phyloP scores from a whole-genome alignment of 257 asterid species.

The Thymus quinquecostatus region DNA sequence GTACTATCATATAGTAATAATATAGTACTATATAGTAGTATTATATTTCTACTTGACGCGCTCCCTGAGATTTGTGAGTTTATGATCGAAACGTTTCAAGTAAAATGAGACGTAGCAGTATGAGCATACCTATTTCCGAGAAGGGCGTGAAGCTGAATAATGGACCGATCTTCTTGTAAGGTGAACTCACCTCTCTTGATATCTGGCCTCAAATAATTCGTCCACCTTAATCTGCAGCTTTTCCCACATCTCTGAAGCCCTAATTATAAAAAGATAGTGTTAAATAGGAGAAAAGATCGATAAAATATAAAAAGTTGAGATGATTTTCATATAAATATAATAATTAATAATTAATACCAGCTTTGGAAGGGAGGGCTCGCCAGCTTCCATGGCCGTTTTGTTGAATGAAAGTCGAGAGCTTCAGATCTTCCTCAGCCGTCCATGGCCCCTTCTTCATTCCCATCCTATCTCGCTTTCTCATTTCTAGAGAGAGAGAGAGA shows the following conservation, averaged over 20 bases:
- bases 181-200: constrained; percentile 29
- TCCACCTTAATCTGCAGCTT: constrained; percentile 32
- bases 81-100: too few relatives aligned
- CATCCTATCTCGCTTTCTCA: background rate
- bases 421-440: background rate
- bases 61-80: too few relatives aligned
- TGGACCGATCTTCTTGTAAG: constrained; percentile 21
- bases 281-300: background rate
- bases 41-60: too few relatives aligned
- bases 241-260: constrained; percentile 28
- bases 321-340: too few relatives aligned
- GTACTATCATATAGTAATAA: too few relatives aligned
- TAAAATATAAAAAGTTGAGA: background rate
- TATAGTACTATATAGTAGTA: too few relatives aligned
- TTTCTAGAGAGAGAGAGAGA: too few relatives aligned
- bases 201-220: constrained; percentile 26
- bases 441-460: too few relatives aligned
- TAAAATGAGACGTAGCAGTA: too few relatives aligned
- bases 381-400: constrained; percentile 2
- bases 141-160: constrained; percentile 31
- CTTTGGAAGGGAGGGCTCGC: background rate
- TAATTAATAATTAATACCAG: background rate
- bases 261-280: background rate
- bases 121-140: constrained; percentile 16
- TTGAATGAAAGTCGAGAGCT: background rate